Evolutionary conservation across 1,284 basidiomycete genomes (phyloP), one percentile per base, ranked within the genome.

Genomic region (Exobasidium cylindrosporum): DNA sequence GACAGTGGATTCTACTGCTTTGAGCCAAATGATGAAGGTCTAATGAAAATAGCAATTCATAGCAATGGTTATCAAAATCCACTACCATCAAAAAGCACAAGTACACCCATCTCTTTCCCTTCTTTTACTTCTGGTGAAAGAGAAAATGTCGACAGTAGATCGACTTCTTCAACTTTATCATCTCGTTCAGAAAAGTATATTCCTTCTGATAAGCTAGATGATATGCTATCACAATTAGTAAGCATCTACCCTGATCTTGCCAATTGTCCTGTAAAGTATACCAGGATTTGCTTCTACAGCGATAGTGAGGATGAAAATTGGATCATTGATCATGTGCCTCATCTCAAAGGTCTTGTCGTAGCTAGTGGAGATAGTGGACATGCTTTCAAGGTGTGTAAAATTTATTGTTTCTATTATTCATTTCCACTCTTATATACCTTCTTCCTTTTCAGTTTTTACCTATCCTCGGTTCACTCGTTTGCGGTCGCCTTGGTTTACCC

Each of bases 1-100:
- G 49, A 24, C n/a, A 55, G 30, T 40, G 83, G 61, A 70, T 74
- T 79, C 69, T 83, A 84, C 77, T 64, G 80, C 58, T 84, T 84
- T 78, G 83, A 82, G 21, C 91, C 91, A 1, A 90, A 86, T 65
- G 78, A 83, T 40, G 81, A 87, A 52, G 85, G 87, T 61, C 76
- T 89, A 45, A 76, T 94, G 43, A 95, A 94, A 77, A 80, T 89
- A 71, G 89, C 86, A 1, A 84, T 88, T 47, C 89, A 93, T 74
- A 80, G 81, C 17, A 83, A 60, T 23, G 91, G 91, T 2, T 86
- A 86, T 71, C 85, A 85, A 17, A 81, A 87, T 46, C 66, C 78
- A 81, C 77, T 70, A 28, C 81, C 66, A 31, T 67, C 59, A 46
- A 57, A 40, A 49, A 65, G 30, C 23, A 4, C n/a, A 24, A 50